Percentiles rank a stretch among this genome's conserved stretches.
Conservation (phyloP, 164 flowering plant species). For the Tinospora cordifolia region DNA sequence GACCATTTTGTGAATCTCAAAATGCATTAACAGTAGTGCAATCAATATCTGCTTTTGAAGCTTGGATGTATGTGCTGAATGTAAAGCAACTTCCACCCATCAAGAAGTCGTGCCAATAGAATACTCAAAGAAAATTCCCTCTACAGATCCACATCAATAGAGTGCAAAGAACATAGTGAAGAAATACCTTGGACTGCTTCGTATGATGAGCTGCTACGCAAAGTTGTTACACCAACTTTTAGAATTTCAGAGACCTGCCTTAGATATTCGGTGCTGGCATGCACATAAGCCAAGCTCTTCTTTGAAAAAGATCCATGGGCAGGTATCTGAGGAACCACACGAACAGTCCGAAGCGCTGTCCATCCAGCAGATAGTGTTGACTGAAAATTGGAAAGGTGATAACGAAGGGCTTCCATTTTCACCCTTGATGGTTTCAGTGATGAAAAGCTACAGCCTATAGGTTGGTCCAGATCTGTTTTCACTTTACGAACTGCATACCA, state of each 20-base stretch:
- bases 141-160: not conserved
- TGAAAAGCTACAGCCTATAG: conserved; percentile 71
- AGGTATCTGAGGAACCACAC: conserved; percentile 44
- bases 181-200: conserved; percentile 73
- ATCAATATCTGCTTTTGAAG: not conserved
- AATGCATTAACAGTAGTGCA: conserved; percentile 1
- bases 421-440: conserved; percentile 39
- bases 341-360: conserved; percentile 54
- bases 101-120: not conserved
- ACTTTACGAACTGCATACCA: conserved; percentile 68
- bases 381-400: conserved; percentile 40
- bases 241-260: conserved; percentile 80
- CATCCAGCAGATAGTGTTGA: conserved; percentile 61
- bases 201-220: conserved; percentile 62
- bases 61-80: not conserved
- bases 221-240: conserved; percentile 64
- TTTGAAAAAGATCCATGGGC: conserved; percentile 59
- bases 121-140: not conserved
- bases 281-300: conserved; percentile 71
- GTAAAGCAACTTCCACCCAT: not conserved
- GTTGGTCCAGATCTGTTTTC: conserved; percentile 60
- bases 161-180: not conserved
- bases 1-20: not conserved
- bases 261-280: conserved; percentile 67
- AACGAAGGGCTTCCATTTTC: conserved; percentile 39